Conservation (phyloP, 116 monocot genomes). For the Zostera marina region DNA sequence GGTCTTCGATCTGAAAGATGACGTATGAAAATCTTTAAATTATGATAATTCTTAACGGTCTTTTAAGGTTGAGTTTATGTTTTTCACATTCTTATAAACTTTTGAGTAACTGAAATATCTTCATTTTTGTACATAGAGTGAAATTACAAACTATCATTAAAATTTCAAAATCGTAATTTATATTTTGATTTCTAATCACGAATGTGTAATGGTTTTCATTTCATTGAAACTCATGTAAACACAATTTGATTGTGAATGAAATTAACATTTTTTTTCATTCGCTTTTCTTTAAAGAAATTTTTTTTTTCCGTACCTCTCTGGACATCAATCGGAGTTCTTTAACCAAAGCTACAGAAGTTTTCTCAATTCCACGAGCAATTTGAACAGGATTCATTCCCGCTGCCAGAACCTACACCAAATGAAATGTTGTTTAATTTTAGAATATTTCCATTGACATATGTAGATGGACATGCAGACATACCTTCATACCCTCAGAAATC, state of each 20-base stretch:
- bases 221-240: too few species aligned
- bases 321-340: slow-evolving; percentile 69
- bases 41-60: too few species aligned
- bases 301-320: slow-evolving; percentile 34
- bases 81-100: too few species aligned
- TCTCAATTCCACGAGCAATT: slow-evolving; percentile 65
- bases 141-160: too few species aligned
- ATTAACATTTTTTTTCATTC: neutral
- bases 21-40: too few species aligned
- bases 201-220: too few species aligned
- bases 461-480: slow-evolving; percentile 12
- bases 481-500: slow-evolving; percentile 87
- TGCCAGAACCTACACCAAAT: slow-evolving; percentile 40
- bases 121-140: too few species aligned
- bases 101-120: too few species aligned
- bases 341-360: slow-evolving; percentile 56
- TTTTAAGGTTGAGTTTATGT: too few species aligned
- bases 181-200: too few species aligned
- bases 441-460: neutral
- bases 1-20: slow-evolving; percentile 50
- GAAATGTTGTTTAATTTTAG: neutral
- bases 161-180: too few species aligned
- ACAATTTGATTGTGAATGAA: too few species aligned
- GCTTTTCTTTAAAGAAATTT: neutral
- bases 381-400: slow-evolving; percentile 86